Conservation (phyloP, 306 rosid species). For the Phaseolus lunatus region DNA sequence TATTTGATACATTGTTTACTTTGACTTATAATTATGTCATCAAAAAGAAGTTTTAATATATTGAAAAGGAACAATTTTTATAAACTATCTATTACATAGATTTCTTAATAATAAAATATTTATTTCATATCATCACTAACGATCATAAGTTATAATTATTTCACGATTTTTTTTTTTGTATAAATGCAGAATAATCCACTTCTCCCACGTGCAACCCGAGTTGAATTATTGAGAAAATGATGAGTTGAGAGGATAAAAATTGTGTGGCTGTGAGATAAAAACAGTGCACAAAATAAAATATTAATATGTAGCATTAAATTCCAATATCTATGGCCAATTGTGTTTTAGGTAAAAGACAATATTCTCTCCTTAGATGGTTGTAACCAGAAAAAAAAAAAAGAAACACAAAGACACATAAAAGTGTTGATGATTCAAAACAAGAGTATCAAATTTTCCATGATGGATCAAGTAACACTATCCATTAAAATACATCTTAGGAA, state of each 20-base stretch:
- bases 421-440: not conserved
- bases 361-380: not conserved
- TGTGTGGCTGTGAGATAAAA: not conserved
- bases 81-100: too few relatives aligned
- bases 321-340: not conserved
- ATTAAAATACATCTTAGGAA: conserved; percentile 16
- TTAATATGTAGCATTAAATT: not conserved
- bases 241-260: not conserved
- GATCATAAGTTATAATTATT: not conserved
- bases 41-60: too few relatives aligned
- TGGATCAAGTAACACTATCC: not conserved
- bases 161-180: too few relatives aligned
- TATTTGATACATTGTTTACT: too few relatives aligned
- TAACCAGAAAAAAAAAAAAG: too few relatives aligned
- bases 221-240: not conserved
- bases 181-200: not conserved
- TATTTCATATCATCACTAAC: too few relatives aligned
- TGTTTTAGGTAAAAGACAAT: conserved; percentile 13
- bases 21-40: too few relatives aligned
- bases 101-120: too few relatives aligned
- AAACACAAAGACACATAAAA: not conserved
- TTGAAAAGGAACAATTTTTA: too few relatives aligned
- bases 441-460: not conserved
- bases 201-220: not conserved
- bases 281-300: not conserved